Conservation (phyloP, 2,329 filamentous ascomycete species). For the Tetracladium maxilliforme region DNA sequence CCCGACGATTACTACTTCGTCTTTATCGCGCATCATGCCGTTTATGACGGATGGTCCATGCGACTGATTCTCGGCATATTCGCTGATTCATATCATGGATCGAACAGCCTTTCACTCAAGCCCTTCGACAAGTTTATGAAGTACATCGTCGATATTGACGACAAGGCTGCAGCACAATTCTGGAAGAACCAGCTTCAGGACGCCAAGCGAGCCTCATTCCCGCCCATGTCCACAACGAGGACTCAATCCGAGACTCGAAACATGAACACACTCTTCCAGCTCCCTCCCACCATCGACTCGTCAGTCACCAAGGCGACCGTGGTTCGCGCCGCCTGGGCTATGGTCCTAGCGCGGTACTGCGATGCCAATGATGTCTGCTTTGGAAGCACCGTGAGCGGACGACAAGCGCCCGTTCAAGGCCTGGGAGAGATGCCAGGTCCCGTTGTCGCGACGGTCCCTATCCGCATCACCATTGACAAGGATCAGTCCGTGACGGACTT, state of each 20-base stretch:
- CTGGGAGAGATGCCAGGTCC: slow-evolving; percentile 9
- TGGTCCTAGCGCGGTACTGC: slow-evolving; percentile 2
- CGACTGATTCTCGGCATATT: slow-evolving; percentile 1
- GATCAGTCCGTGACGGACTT: too few relatives aligned
- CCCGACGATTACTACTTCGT: slow-evolving; percentile 1
- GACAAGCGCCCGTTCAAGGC: slow-evolving; percentile 11
- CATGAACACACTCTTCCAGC: too few relatives aligned
- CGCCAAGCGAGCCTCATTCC: too few relatives aligned
- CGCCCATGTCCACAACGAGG: too few relatives aligned
- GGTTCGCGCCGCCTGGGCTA: slow-evolving; percentile 3
- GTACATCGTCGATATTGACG: not conserved
- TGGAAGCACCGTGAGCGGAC: slow-evolving; percentile 5
- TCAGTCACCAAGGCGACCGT: too few relatives aligned
- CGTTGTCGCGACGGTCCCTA: not conserved
- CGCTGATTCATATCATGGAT: too few relatives aligned
- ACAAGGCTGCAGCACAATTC: not conserved
- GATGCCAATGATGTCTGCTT: slow-evolving; percentile 11
- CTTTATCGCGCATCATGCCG: slow-evolving; percentile 46
- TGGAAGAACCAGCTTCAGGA: slow-evolving; percentile 1
- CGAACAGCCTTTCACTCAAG: too few relatives aligned
- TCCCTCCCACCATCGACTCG: too few relatives aligned
- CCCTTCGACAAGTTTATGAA: slow-evolving; percentile 1
- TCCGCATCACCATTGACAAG: slow-evolving; percentile 2
- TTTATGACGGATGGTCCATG: slow-evolving; percentile 75
- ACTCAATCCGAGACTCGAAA: too few relatives aligned